phyloP scores from a whole-genome alignment of 371 early-diverging fungal genomes.

The Lichtheimia corymbifera region DNA sequence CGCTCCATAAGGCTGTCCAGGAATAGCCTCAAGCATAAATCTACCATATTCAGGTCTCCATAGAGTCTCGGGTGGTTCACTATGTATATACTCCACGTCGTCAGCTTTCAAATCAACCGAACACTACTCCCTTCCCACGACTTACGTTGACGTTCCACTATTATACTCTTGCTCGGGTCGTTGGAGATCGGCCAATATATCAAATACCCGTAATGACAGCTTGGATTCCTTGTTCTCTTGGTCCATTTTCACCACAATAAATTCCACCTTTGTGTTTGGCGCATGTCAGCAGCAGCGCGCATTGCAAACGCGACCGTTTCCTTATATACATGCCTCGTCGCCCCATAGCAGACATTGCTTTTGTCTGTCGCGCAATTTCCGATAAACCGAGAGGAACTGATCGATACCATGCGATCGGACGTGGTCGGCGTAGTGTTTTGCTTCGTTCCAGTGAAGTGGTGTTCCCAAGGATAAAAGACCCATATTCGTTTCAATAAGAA shows the following conservation, averaged over 20 bases:
- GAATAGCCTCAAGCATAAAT: slow-evolving; percentile 91
- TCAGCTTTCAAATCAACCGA: neutral
- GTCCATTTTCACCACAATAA: slow-evolving; percentile 86
- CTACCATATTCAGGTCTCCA: slow-evolving; percentile 98
- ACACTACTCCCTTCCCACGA: neutral
- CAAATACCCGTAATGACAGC: slow-evolving; percentile 83
- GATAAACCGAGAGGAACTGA: slow-evolving; percentile 91
- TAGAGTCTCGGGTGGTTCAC: slow-evolving; percentile 56
- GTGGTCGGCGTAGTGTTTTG: slow-evolving; percentile 82
- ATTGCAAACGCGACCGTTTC: neutral
- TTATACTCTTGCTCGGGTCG: slow-evolving; percentile 68
- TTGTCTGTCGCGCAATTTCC: slow-evolving; percentile 72
- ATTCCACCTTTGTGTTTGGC: slow-evolving; percentile 76
- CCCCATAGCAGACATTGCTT: slow-evolving; percentile 91
- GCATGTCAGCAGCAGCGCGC: neutral
- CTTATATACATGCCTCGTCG: slow-evolving; percentile 81
- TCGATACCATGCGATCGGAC: slow-evolving; percentile 92
- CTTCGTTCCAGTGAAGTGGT: slow-evolving; percentile 93
- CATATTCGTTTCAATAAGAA: slow-evolving; percentile 55
- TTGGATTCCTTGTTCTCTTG: slow-evolving; percentile 69
- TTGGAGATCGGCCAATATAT: slow-evolving; percentile 77
- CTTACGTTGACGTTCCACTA: slow-evolving; percentile 40
- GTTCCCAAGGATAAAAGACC: slow-evolving; percentile 95
- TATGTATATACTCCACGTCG: neutral
- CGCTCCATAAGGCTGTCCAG: slow-evolving; percentile 90